Evolutionary conservation across 495 filamentous ascomycete species (phyloP), one percentile per base, ranked within the genome.

Genomic region (Cercophora samala): DNA sequence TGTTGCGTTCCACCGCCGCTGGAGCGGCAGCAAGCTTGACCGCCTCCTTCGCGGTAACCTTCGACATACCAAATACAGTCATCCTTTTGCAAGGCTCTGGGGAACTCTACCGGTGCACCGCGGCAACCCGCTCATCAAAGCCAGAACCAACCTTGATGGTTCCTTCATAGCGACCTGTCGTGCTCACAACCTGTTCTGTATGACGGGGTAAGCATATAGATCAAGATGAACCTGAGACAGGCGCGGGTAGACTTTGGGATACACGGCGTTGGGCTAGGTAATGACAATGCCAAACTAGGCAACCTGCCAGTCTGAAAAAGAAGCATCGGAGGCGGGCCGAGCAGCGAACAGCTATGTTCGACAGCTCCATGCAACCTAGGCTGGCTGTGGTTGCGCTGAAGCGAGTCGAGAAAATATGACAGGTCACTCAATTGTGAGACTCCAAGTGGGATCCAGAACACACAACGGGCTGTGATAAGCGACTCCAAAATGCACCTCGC

Each of bases 401-500:
- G 62, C 64, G 54, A 64, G 54, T 56, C 26, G 25, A 51, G 42
- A 66, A 62, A 62, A 62, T 19, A 9, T 71, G 66, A 69, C 53
- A 59, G 56, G 64, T 69, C 64, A 71, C 58, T 56, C 19, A 13
- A 13, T 46, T 46, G 37, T 46, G 37, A 46, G 37, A 46, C 37
- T 46, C 37, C 37, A 62, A 51, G 58, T 53, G 54, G n/a, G 54
- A 58, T 52, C 26, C 22, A 24, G 62, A 52, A 8, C 13, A 29
- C 26, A 59, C 54, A 59, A 58, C 37, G 51, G 24, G 64, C 62
- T 60, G 61, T 68, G 66, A 69, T 69, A 67, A 68, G 67, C 61
- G 60, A 67, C 22, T 60, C 18, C 18, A 22, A 22, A 60, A 53
- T 37, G 69, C 62, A 66, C 37, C n/a, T 62, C 29, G 26, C 25